These are phyloP conservation scores for Pestalotiopsis sp. DNA, from an alignment of 2,329 filamentous ascomycete genomes.

Conservation along the genomic window DNA sequence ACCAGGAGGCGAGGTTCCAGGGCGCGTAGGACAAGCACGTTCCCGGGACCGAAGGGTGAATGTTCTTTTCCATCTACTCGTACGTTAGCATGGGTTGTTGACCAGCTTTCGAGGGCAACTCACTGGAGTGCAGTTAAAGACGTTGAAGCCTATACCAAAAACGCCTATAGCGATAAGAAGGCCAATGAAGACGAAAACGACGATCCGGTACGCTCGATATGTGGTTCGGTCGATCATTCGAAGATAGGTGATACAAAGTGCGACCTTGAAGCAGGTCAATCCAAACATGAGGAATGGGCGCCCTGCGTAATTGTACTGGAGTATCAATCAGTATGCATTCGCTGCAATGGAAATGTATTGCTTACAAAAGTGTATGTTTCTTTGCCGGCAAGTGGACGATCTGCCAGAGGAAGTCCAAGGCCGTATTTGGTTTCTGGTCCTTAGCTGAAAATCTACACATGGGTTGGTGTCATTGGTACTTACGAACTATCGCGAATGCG, in stretches of 20 bases:
- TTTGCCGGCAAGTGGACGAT: not conserved
- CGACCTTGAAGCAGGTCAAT: not conserved
- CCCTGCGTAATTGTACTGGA: not conserved
- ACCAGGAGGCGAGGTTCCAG: not conserved
- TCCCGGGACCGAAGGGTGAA: not conserved
- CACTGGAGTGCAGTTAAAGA: not conserved
- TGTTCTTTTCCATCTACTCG: not conserved
- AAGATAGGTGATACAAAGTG: not conserved
- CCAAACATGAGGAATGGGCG: not conserved
- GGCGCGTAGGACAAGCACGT: not conserved
- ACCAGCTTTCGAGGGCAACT: not conserved
- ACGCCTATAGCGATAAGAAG: not conserved
- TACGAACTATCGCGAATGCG: not conserved
- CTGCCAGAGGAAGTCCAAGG: not conserved
- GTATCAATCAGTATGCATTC: no score
- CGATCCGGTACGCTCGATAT: not conserved
- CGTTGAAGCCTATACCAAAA: not conserved
- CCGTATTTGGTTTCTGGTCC: not conserved
- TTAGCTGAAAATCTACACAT: not conserved
- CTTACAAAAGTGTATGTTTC: not conserved
- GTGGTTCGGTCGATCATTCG: not conserved
- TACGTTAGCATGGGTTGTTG: not conserved
- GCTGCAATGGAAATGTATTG: rapidly evolving
- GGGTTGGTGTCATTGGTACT: not conserved
- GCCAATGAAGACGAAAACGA: not conserved